Conservation (phyloP, 306 rosid species). For the Comarum palustre region DNA sequence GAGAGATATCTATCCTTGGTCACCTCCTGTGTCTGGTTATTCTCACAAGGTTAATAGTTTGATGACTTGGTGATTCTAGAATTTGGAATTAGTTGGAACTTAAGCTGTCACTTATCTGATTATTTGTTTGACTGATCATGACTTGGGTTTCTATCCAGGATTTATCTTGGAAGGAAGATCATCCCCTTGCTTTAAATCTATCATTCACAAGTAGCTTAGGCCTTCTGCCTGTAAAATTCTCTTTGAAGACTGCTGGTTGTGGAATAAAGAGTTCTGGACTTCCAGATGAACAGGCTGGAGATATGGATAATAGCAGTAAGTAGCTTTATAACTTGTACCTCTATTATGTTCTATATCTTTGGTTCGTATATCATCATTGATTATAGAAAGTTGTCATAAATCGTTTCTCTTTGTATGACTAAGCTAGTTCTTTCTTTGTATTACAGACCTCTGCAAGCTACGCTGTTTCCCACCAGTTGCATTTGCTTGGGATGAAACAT, state of each 20-base stretch:
- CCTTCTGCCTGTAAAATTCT: constrained; percentile 79
- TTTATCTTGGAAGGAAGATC: constrained; percentile 72
- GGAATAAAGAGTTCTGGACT: constrained; percentile 78
- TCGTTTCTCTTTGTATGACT: constrained; percentile 14
- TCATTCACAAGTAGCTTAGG: constrained; percentile 83
- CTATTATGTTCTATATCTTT: constrained; percentile 19
- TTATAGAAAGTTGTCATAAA: not conserved
- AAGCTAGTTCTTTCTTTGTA: constrained; percentile 30
- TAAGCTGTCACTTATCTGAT: constrained; percentile 6
- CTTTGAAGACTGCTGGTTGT: constrained; percentile 76
- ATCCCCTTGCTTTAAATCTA: constrained; percentile 75
- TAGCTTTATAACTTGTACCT: constrained; percentile 2
- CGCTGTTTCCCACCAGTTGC: constrained; percentile 98
- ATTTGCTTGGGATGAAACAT: constrained; percentile 85
- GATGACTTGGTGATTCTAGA: constrained; percentile 15
- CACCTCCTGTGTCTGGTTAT: constrained; percentile 62
- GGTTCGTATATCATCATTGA: not conserved
- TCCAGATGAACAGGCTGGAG: constrained; percentile 76
- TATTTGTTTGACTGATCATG: constrained; percentile 21
- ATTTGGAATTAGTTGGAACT: not conserved
- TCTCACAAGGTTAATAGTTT: constrained; percentile 65
- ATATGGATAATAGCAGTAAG: constrained; percentile 65
- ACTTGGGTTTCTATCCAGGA: constrained; percentile 52
- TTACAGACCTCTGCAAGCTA: constrained; percentile 83
- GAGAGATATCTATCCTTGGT: constrained; percentile 68